A percentile compares a stretch with the other conserved stretches of the same genome.
These are phyloP conservation scores for Trichothecium sympodiale DNA, from an alignment of 2,329 filamentous ascomycete genomes.

Conservation along the genomic window DNA sequence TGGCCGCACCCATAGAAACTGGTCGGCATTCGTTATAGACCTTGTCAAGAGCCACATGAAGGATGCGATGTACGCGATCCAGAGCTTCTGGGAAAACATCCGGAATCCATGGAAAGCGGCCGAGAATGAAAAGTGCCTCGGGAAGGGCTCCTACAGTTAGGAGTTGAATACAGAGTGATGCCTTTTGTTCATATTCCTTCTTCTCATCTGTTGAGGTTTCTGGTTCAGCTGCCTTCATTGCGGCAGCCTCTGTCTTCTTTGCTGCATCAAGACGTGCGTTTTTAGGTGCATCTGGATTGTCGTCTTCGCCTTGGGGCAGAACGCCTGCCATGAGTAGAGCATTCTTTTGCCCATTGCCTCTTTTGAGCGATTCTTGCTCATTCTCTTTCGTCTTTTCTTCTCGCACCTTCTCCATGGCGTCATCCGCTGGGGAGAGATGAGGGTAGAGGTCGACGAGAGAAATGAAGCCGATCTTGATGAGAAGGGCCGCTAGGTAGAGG, in stretches of 20 bases:
- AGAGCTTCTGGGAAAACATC: constrained; percentile 76
- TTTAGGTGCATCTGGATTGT: constrained; percentile 41
- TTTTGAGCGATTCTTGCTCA: constrained; percentile 58
- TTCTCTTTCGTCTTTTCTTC: constrained; percentile 63
- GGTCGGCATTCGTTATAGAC: constrained; percentile 45
- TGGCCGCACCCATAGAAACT: constrained; percentile 13
- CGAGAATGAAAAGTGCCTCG: constrained; percentile 84
- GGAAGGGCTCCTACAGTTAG: constrained; percentile 86
- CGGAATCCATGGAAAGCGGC: constrained; percentile 84
- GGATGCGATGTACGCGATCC: constrained; percentile 70
- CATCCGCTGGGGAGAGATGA: constrained; percentile 78
- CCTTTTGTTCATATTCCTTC: constrained; percentile 66
- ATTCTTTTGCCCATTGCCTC: constrained; percentile 63
- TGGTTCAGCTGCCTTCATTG: constrained; percentile 30
- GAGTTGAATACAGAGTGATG: constrained; percentile 70
- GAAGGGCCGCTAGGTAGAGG: constrained; percentile 78
- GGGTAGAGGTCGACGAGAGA: constrained; percentile 84
- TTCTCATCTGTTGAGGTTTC: constrained; percentile 35
- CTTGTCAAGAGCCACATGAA: constrained; percentile 71
- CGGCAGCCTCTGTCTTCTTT: constrained; percentile 39
- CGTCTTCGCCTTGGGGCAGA: constrained; percentile 57
- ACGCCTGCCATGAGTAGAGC: constrained; percentile 80
- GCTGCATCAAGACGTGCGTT: constrained; percentile 37
- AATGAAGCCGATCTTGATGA: constrained; percentile 96
- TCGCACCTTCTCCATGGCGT: constrained; percentile 66